phyloP scores from a whole-genome alignment of 1,284 basidiomycete genomes.

The Albatrellus sp. region DNA sequence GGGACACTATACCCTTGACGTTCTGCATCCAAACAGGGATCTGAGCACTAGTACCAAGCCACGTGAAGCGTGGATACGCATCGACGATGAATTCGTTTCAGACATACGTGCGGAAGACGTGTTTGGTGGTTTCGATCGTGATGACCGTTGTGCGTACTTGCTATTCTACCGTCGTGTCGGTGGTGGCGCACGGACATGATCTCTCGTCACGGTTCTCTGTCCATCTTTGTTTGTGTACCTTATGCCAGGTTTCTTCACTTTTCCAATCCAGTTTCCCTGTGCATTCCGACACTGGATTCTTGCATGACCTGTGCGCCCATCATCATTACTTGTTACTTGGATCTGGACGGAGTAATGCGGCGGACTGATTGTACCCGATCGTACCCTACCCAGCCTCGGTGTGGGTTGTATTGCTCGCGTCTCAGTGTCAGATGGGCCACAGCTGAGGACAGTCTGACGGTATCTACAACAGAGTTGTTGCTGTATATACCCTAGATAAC shows the following conservation, averaged over 20 bases:
- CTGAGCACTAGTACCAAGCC: constrained; percentile 19
- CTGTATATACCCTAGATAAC: too few relatives aligned
- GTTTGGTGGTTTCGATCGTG: constrained; percentile 44
- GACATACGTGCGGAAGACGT: constrained; percentile 72
- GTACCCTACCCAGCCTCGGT: too few relatives aligned
- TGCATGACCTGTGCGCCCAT: too few relatives aligned
- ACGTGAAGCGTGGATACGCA: constrained; percentile 75
- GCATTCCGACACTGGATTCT: neutral
- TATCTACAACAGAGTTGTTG: too few relatives aligned
- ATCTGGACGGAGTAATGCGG: too few relatives aligned
- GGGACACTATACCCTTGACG: constrained; percentile 93
- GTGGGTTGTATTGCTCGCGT: too few relatives aligned
- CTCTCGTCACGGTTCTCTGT: neutral
- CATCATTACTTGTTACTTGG: too few relatives aligned
- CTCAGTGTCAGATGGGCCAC: too few relatives aligned
- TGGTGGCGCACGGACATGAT: constrained; percentile 11
- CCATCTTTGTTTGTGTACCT: neutral
- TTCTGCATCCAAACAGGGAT: constrained; percentile 69
- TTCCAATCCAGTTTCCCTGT: neutral
- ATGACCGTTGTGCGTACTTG: constrained; percentile 77
- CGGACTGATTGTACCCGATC: too few relatives aligned
- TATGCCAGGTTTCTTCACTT: neutral
- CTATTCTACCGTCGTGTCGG: constrained; percentile 64
- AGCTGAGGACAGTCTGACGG: too few relatives aligned
- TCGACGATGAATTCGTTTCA: constrained; percentile 86